Conservation (phyloP, 176 grass and related monocot genomes). For the Cymbopogon citratus region DNA sequence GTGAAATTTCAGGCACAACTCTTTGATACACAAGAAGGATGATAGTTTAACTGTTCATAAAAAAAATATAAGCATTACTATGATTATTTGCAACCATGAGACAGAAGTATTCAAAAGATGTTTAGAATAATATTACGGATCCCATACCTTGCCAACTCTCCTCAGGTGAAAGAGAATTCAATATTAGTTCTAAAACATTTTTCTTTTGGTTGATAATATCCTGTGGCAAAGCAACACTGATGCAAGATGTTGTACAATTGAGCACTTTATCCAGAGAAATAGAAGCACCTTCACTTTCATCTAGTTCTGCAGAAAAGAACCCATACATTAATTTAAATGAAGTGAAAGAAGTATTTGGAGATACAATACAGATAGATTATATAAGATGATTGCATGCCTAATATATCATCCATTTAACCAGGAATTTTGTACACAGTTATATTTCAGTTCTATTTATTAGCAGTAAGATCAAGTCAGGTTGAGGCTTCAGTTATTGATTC, state of each 20-base stretch:
- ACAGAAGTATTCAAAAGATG: neutral
- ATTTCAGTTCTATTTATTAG: neutral
- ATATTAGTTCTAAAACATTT: conserved; percentile 63
- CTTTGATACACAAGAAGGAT: conserved; percentile 77
- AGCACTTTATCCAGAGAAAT: conserved; percentile 78
- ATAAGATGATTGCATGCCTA: neutral
- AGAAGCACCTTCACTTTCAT: conserved; percentile 63
- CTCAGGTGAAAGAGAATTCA: conserved; percentile 65
- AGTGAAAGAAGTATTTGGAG: neutral
- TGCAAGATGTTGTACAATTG: conserved; percentile 74
- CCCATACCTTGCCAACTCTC: conserved; percentile 76
- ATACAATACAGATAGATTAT: neutral
- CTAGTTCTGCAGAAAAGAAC: conserved; percentile 51
- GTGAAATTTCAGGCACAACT: conserved; percentile 66
- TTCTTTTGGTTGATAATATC: conserved; percentile 68
- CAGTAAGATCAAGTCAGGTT: neutral
- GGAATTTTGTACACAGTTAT: neutral
- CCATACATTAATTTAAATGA: conserved; percentile 21
- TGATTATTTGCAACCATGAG: conserved; percentile 21
- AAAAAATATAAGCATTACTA: conserved; percentile 22
- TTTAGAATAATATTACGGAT: conserved; percentile 30
- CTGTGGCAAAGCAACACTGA: conserved; percentile 52
- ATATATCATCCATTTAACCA: neutral
- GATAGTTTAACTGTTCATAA: conserved; percentile 76
- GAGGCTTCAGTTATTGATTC: neutral